Evolutionary conservation across 2,329 filamentous ascomycete species (phyloP), one percentile per base, ranked within the genome.

Genomic region (Aphanocladium album): DNA sequence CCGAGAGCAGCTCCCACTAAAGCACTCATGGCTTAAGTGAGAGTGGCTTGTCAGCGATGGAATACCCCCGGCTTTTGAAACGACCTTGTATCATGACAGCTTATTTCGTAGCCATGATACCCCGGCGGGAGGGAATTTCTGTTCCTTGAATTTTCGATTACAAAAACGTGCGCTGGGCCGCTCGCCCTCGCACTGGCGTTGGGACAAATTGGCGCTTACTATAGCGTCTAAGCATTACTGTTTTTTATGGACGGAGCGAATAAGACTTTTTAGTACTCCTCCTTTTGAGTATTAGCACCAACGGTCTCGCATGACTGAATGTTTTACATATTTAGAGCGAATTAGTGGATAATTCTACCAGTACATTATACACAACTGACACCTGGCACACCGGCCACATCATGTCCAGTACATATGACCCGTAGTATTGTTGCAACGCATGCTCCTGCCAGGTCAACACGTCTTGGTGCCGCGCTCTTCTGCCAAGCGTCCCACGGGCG

Each of bases 1-100:
- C 59, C 21, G 52, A 50, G n/a, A 50, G n/a, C 43, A 47, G 45
- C 45, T 55, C 59, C n/a, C 59, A 45, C 33, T 60, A 56, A 51
- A 33, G 16, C 37, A 23, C 9, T 9, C 3, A 21, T 12, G n/a
- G 12, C 3, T 17, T 39, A 4, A 16, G 27, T 45, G 14, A 21
- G 25, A 46, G 23, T 35, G 23, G n/a, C 45, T 21, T 17, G 21
- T 16, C 27, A 33, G 25, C 14, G 41, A 46, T 17, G 7, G n/a
- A 30, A 23, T 9, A 33, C 25, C 21, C 33, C 39, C 17, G 39
- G 37, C 19, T 27, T 27, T n/a, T 19, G 41, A 53, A 55, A 9
- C 25, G 19, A 5, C 23, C 11, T 7, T 30, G 17, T 16, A 55
- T 46, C 52, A 21, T 45, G 39, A 30, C 39, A 33, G 27, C 5